Evolutionary conservation across 176 grass and related monocot genomes (phyloP).

Genomic region (Oryza officinalis): DNA sequence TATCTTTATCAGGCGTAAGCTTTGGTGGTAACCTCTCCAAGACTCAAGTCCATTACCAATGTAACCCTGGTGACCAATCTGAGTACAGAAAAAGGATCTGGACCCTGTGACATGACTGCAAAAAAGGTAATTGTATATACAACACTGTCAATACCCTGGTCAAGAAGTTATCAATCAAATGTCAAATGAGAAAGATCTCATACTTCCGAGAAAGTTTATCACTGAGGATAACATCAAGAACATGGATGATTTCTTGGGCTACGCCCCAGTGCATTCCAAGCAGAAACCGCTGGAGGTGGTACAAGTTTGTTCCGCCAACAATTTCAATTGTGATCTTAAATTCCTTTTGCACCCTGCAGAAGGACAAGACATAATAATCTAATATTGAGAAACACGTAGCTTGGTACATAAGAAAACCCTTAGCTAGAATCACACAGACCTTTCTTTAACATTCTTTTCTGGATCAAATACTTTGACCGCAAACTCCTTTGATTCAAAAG

Average conservation of each 20-base stretch:
- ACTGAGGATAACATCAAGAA: constrained; percentile 77
- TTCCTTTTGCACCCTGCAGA: constrained; percentile 53
- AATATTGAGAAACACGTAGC: neutral
- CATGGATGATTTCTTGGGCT: constrained; percentile 83
- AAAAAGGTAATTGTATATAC: neutral
- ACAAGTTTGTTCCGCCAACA: constrained; percentile 58
- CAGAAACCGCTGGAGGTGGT: constrained; percentile 63
- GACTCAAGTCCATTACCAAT: constrained; percentile 81
- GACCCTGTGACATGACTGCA: constrained; percentile 69
- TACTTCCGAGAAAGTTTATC: constrained; percentile 67
- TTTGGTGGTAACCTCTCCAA: constrained; percentile 95
- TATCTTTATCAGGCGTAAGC: constrained; percentile 79
- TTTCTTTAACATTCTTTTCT: constrained; percentile 38
- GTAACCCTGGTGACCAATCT: constrained; percentile 47
- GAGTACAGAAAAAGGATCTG: constrained; percentile 77
- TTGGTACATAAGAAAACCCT: neutral
- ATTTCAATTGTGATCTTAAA: constrained; percentile 70
- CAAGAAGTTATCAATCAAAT: neutral
- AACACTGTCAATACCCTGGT: neutral
- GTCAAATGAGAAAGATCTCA: neutral
- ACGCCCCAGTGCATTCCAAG: constrained; percentile 56
- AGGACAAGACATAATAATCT: neutral
- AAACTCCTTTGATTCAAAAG: constrained; percentile 69
- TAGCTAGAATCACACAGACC: constrained; percentile 17
- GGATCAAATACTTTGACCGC: neutral